phyloP scores from a whole-genome alignment of 495 filamentous ascomycete species.

The Penicillium subrubescens region DNA sequence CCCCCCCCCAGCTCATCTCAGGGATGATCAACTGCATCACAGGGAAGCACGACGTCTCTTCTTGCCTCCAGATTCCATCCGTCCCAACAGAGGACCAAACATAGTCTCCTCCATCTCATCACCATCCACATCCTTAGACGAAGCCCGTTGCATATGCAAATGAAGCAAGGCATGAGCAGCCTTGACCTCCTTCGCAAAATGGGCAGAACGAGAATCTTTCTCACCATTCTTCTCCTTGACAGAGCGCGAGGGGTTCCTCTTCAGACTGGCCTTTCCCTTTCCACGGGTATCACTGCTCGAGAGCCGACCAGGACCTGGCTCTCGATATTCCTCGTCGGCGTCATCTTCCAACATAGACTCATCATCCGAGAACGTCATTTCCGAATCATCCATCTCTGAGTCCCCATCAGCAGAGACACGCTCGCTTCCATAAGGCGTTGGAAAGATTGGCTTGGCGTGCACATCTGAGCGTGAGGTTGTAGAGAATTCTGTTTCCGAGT shows the following conservation, averaged over 20 bases:
- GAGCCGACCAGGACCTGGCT: neutral
- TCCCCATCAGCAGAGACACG: conserved; percentile 6
- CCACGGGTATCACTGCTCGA: neutral
- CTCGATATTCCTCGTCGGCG: conserved; percentile 26
- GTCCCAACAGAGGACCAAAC: neutral
- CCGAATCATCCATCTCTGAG: neutral
- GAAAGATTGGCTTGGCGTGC: neutral
- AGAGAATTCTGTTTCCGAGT: conserved; percentile 16
- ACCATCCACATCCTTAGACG: conserved; percentile 6
- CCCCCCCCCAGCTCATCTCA: neutral
- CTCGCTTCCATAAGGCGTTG: neutral
- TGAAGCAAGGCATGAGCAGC: conserved; percentile 60
- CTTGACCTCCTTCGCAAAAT: conserved; percentile 47
- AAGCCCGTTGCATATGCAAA: conserved; percentile 51
- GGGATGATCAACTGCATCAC: conserved; percentile 1
- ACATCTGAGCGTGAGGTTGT: neutral
- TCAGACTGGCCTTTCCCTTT: neutral
- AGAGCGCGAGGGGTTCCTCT: conserved; percentile 17
- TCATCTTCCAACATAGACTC: conserved; percentile 17
- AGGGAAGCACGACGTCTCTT: conserved; percentile 30
- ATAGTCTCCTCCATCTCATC: conserved; percentile 9
- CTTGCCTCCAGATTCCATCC: too few relatives aligned
- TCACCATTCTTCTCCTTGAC: neutral
- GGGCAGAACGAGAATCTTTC: neutral
- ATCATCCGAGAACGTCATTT: conserved; percentile 10